These are phyloP conservation scores for Diaporthe citriasiana DNA, from an alignment of 2,329 filamentous ascomycete genomes.

Conservation along the genomic window DNA sequence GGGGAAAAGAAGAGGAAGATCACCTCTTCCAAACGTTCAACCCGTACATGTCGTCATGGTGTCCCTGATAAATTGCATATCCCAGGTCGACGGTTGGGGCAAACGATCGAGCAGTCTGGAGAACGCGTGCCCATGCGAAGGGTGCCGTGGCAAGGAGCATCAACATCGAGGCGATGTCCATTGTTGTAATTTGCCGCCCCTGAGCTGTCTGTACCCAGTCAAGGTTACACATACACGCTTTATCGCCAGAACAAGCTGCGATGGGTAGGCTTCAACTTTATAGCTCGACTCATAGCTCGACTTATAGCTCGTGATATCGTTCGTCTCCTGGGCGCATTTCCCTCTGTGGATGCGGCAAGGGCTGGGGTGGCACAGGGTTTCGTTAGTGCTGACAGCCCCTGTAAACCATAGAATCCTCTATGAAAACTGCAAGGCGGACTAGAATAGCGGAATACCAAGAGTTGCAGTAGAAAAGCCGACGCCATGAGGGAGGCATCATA, in stretches of 20 bases:
- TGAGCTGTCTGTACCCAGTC: neutral
- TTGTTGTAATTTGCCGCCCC: neutral
- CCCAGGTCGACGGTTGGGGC: slow-evolving; percentile 20
- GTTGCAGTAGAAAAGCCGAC: neutral
- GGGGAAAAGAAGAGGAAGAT: neutral
- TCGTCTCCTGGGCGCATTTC: neutral
- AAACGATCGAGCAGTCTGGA: neutral
- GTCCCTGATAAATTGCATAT: slow-evolving; percentile 14
- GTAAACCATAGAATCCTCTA: neutral
- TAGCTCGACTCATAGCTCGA: neutral
- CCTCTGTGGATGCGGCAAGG: neutral
- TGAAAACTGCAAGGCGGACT: neutral
- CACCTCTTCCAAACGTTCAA: slow-evolving; percentile 29
- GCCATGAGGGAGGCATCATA: neutral
- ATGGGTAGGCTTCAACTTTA: neutral
- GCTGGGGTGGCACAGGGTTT: slow-evolving; percentile 6
- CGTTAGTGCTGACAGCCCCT: slow-evolving; percentile 11
- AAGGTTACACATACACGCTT: neutral
- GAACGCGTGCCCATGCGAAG: neutral
- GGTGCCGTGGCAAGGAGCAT: slow-evolving; percentile 14
- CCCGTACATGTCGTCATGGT: slow-evolving; percentile 11
- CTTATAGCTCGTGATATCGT: neutral
- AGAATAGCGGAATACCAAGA: neutral
- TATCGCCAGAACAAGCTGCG: neutral
- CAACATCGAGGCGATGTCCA: neutral